Percentiles rank a stretch among this genome's conserved stretches.
Evolutionary conservation across 1,139 yeast species (phyloP).

Genomic region (Yamadazyma friedrichii): DNA sequence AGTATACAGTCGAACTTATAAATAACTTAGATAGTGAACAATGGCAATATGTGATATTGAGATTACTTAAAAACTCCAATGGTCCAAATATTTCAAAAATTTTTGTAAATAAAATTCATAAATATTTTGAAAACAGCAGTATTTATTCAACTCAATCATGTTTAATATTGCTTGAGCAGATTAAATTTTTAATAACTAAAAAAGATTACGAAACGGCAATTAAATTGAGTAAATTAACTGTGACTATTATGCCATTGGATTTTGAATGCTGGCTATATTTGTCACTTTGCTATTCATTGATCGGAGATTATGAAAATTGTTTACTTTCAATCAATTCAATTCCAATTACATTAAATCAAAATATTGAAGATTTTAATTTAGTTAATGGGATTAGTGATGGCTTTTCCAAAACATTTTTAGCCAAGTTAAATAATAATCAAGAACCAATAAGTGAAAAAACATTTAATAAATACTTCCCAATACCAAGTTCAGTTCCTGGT

Average conservation of each 20-base stretch:
- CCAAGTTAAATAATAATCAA: constrained; percentile 19
- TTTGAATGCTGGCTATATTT: constrained; percentile 43
- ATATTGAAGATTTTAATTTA: constrained; percentile 17
- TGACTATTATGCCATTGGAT: constrained; percentile 39
- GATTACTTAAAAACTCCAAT: constrained; percentile 26
- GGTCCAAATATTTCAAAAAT: constrained; percentile 25
- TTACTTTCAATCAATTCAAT: constrained; percentile 34
- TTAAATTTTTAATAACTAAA: constrained; percentile 35
- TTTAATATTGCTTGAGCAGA: constrained; percentile 38
- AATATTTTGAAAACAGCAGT: constrained; percentile 18
- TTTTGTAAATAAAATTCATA: constrained; percentile 28
- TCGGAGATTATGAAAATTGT: constrained; percentile 30
- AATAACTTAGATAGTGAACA: constrained; percentile 14
- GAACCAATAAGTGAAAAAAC: constrained; percentile 33
- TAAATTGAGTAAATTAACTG: constrained; percentile 29
- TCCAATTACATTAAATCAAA: constrained; percentile 23
- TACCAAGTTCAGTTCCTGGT: constrained; percentile 18
- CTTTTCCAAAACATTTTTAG: constrained; percentile 26
- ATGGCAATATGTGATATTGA: constrained; percentile 32
- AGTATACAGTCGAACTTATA: constrained; percentile 24
- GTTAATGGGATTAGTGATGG: constrained; percentile 33
- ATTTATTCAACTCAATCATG: constrained; percentile 34
- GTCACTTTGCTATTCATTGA: constrained; percentile 33
- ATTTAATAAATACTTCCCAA: constrained; percentile 33
- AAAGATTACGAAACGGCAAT: constrained; percentile 27